Conservation (phyloP, 1,284 basidiomycete species). For the Sparassis latifolia region DNA sequence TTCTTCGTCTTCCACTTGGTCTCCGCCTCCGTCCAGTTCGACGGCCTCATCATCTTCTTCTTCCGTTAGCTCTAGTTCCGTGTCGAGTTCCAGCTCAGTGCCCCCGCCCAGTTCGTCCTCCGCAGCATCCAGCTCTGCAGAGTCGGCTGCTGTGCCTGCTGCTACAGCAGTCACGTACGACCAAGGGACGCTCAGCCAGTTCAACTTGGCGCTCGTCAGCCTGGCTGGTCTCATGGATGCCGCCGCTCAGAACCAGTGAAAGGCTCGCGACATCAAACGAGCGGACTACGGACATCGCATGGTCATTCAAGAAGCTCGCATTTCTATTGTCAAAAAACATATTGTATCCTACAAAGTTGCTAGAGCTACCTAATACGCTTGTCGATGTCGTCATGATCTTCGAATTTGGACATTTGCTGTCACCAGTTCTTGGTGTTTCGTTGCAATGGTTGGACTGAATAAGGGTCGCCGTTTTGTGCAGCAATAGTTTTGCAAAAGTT, state of each 20-base stretch:
- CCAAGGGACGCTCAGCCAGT: conserved; percentile 14
- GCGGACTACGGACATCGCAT: no score
- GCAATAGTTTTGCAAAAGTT: no score
- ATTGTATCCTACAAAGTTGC: no score
- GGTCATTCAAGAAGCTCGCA: no score
- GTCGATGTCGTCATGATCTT: no score
- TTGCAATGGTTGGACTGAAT: no score
- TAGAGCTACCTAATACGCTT: no score
- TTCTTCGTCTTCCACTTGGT: neutral
- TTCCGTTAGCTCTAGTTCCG: neutral
- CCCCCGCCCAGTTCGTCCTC: conserved; percentile 3
- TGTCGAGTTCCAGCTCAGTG: neutral
- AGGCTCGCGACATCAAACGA: neutral
- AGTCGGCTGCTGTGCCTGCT: neutral
- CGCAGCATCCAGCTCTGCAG: neutral
- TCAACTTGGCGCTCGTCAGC: conserved; percentile 17
- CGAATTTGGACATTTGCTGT: no score
- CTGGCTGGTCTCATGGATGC: conserved; percentile 10
- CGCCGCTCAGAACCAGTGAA: conserved; percentile 1
- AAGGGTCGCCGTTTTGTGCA: no score
- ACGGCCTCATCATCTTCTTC: neutral
- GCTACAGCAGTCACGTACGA: conserved; percentile 10
- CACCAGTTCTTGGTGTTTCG: no score
- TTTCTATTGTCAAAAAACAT: no score
- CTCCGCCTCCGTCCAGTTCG: neutral